These are phyloP conservation scores for Isatis lusitanica DNA, from an alignment of 441 rosid genomes.

Conservation along the genomic window DNA sequence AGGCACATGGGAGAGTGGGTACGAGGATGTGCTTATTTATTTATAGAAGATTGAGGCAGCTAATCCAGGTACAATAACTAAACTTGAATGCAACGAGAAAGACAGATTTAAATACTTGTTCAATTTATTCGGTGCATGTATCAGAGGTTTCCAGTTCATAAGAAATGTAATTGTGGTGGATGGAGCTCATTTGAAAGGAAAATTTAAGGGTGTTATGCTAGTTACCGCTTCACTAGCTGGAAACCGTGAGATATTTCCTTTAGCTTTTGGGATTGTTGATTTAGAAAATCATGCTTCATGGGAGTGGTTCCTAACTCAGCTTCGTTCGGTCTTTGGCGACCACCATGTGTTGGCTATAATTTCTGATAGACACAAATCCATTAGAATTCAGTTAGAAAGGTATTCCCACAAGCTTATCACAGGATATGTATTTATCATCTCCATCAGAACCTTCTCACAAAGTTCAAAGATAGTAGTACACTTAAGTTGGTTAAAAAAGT, in stretches of 20 bases:
- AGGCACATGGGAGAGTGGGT: conserved; percentile 6
- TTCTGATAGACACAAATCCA: not conserved
- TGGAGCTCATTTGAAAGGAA: conserved; percentile 11
- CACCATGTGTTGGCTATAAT: not conserved
- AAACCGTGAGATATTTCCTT: conserved; percentile 48
- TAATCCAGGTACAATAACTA: not conserved
- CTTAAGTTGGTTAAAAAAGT: not conserved
- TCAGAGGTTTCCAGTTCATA: not conserved
- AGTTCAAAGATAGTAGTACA: not conserved
- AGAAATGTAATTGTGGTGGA: conserved; percentile 10
- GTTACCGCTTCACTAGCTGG: not conserved
- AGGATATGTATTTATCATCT: not conserved
- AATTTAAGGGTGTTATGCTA: not conserved
- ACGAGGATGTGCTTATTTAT: not conserved
- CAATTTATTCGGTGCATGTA: conserved; percentile 1
- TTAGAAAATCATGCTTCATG: conserved; percentile 52
- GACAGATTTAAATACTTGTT: conserved; percentile 2
- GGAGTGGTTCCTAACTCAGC: conserved; percentile 64
- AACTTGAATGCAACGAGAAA: not conserved
- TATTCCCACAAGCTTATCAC: not conserved
- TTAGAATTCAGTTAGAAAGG: not conserved
- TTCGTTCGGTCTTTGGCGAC: conserved; percentile 32
- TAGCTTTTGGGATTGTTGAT: conserved; percentile 65
- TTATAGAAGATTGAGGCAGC: not conserved
- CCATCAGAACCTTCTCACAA: not conserved